phyloP scores from a whole-genome alignment of 2,329 filamentous ascomycete genomes.

The Pleurostoma richardsiae region DNA sequence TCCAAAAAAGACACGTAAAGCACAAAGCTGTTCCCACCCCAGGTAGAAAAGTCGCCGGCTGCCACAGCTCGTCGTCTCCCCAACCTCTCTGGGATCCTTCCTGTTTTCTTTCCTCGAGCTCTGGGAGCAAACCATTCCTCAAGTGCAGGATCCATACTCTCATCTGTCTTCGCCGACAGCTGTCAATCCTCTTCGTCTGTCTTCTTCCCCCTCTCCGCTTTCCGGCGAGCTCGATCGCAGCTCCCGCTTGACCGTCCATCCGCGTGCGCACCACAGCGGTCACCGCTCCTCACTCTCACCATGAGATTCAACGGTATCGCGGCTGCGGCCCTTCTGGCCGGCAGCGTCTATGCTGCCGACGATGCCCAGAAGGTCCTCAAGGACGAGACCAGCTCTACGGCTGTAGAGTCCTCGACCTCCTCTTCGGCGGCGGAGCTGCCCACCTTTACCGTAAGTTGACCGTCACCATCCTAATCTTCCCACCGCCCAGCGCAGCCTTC shows the following conservation, averaged over 20 bases:
- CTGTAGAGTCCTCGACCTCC: conserved; percentile 43
- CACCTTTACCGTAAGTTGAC: conserved; percentile 75
- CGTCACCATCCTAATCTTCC: conserved; percentile 1
- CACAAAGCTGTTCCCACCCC: too few species aligned
- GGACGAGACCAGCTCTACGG: conserved; percentile 37
- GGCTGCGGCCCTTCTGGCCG: conserved; percentile 68
- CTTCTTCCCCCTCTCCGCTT: too few species aligned
- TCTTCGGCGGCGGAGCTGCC: conserved; percentile 62
- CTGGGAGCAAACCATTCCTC: conserved; percentile 29
- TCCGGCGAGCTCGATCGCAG: conserved; percentile 1
- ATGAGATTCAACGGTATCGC: conserved; percentile 84
- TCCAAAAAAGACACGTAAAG: too few species aligned
- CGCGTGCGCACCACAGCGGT: conserved; percentile 11
- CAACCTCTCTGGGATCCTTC: background rate
- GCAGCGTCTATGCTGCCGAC: conserved; percentile 60
- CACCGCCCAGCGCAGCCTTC: background rate
- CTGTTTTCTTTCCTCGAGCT: conserved; percentile 25
- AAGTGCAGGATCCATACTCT: conserved; percentile 14
- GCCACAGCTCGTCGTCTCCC: too few species aligned
- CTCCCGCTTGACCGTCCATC: background rate
- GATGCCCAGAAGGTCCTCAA: conserved; percentile 54
- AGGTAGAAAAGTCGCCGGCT: too few species aligned
- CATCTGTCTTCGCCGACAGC: conserved; percentile 16
- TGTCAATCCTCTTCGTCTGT: too few species aligned
- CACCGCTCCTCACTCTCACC: conserved; percentile 26